Conservation (phyloP, 2,329 filamentous ascomycete species). For the Juglanconis oblonga region DNA sequence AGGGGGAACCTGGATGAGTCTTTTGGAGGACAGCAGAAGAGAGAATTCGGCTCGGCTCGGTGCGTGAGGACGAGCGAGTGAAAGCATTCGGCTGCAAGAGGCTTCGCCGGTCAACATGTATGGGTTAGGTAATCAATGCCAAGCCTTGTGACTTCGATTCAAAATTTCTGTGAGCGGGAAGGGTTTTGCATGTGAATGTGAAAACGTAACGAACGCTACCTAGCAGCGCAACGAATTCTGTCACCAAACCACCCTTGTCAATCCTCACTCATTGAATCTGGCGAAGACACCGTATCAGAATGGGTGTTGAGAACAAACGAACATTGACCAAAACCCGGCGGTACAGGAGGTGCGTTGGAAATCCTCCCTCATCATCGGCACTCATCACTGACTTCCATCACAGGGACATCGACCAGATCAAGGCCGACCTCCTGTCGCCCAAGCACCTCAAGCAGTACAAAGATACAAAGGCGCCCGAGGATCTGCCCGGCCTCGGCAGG, state of each 20-base stretch:
- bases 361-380: slow-evolving; percentile 3
- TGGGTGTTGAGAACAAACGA: slow-evolving; percentile 66
- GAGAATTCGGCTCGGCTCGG: not conserved
- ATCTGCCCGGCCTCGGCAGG: slow-evolving; percentile 80
- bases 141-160: not conserved
- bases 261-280: not conserved
- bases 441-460: slow-evolving; percentile 80
- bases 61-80: not conserved
- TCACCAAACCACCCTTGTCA: not conserved
- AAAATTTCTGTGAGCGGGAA: slow-evolving; percentile 12
- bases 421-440: slow-evolving; percentile 73
- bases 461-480: slow-evolving; percentile 74
- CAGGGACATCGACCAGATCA: slow-evolving; percentile 91
- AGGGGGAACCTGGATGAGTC: not conserved
- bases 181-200: slow-evolving; percentile 16
- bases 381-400: slow-evolving; percentile 15
- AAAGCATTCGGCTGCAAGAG: not conserved
- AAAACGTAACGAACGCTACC: not conserved
- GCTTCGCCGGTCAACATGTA: not conserved
- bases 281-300: slow-evolving; percentile 34
- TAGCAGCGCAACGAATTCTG: not conserved
- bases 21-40: not conserved
- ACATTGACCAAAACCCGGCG: slow-evolving; percentile 74
- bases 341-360: slow-evolving; percentile 55
- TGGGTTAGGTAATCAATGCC: slow-evolving; percentile 2